These are phyloP conservation scores for Globisporangium uncinulatum DNA, from an alignment of 352 stramenopile species.

Conservation along the genomic window DNA sequence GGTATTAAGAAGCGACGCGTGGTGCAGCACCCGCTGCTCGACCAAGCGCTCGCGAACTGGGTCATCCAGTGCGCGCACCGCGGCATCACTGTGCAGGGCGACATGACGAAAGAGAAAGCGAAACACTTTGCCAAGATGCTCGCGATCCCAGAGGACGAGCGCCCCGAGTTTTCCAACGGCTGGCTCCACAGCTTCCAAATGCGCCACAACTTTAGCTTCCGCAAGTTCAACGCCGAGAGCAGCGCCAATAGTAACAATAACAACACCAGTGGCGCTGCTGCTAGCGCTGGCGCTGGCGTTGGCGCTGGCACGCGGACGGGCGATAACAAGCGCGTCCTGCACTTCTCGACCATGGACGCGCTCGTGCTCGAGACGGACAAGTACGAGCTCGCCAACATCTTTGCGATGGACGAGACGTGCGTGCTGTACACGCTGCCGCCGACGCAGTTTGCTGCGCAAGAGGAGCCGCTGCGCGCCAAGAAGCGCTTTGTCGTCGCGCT, in stretches of 20 bases:
- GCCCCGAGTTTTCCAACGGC: conserved; percentile 78
- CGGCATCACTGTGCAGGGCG: conserved; percentile 71
- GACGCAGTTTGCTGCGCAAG: conserved; percentile 32
- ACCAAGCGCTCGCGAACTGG: conserved; percentile 80
- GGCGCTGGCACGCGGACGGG: background rate
- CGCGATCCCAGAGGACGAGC: conserved; percentile 63
- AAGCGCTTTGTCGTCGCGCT: conserved; percentile 69
- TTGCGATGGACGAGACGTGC: conserved; percentile 68
- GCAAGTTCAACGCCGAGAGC: conserved; percentile 72
- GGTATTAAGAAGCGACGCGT: conserved; percentile 82
- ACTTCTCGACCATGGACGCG: conserved; percentile 58
- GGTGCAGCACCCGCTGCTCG: conserved; percentile 72
- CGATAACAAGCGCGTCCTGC: conserved; percentile 31
- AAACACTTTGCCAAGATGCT: conserved; percentile 83
- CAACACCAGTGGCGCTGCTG: background rate
- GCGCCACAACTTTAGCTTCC: conserved; percentile 81
- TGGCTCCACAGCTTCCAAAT: conserved; percentile 79
- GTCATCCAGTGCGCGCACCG: conserved; percentile 80
- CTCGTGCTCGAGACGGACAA: conserved; percentile 63
- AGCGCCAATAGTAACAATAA: conserved; percentile 22
- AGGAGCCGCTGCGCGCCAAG: conserved; percentile 52
- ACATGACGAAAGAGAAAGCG: conserved; percentile 84
- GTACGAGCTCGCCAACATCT: conserved; percentile 68
- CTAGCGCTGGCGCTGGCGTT: background rate
- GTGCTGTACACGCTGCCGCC: conserved; percentile 71